Base-by-base conservation (phyloP, 805 yeast genomes). In the Ogataea pignaliae region DNA sequence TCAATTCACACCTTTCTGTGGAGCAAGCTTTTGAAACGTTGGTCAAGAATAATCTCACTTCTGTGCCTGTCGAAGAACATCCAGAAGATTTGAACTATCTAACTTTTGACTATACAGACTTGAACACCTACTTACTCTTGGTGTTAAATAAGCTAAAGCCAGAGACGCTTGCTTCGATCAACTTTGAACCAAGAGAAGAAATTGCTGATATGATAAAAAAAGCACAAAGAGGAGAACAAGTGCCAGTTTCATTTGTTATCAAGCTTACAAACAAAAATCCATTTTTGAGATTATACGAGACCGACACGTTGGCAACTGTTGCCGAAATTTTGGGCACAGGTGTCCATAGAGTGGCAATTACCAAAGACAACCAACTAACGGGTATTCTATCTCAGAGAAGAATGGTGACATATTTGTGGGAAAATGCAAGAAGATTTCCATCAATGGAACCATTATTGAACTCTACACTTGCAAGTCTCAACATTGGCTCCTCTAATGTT, bases 301-400 rank as follows among this genome's bases (percentile, higher is more conserved):
- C 71, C 14, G 89, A 84, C 44, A 77, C 81, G 16, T 69, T 91
- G 41, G 73, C 83, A 35, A 75, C 79, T 5, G 97, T 88, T 2
- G 85, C 87, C 55, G 95, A 88, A 63, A 81, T 86, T 11, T 71
- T 91, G 48, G 98, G 97, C n/a, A 79, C 86, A 34, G 99, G 99
- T 16, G 96, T 90, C 3, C 99, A 93, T 67, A 75, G 99, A 60
- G 79, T 91, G 16, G 96, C 97, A 10, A 86, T 90, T 44, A 64
- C 68, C 14, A 73, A 70, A 39, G 65, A 70, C 39, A 71, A 76
- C 18, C 72, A 73, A 47, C 80, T 90, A 40, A 79, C 85, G 2
- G 98, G 98, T 45, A 79, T 91, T 11, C 71, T 93, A 37, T 88
- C 97, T 0, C 99, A 91, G 68, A 81, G 99, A 63, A 78, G 98